Base-by-base conservation (phyloP, 306 rosid genomes). In the Lupinus albus region DNA sequence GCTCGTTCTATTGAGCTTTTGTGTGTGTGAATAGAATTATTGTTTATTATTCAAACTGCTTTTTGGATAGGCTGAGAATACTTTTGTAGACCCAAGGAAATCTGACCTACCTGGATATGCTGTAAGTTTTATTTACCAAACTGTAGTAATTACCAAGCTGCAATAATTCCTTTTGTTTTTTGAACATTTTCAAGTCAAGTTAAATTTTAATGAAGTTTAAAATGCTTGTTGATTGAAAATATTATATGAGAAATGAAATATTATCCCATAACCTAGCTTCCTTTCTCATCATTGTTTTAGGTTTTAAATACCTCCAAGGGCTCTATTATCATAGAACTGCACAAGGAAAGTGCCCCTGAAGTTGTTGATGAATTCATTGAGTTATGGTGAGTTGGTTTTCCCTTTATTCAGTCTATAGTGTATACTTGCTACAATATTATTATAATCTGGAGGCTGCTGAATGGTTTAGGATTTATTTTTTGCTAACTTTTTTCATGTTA, bases 361-460 rank as follows among this genome's bases (percentile, higher is more conserved):
- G 96, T 84, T 70, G 98, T 93, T 75, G 98, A 93, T 73, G 93
- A 89, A 82, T 93, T 93, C 86, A 86, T 89, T 61, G 96, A 93
- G 82, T 84, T 89, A 69, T 87, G 98, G 98, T 93, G 73, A 86
- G 98, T 58, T 17, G 20, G 44, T 70, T 75, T 61, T 48, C 12
- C 65, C 45, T 14, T 67, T 50, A n/a, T 57, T 3, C 17, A 2
- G 33, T 41, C 55, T 25, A 12, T 35, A 30, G 17, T 51, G 14
- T 4, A n/a, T 21, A 21, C 28, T 21, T 21, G 3, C 16, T 38
- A 46, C 6, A 33, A 54, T 25, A 25, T 25, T 25, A 9, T 71
- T 42, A 15, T 70, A 10, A 39, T 61, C 20, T 47, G 63, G 11
- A 70, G 47, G 50, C 25, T 60, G 44, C 68, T 47, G 44, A 46